Conservation (phyloP, 164 flowering plant genomes). For the Tetracentron sinense region DNA sequence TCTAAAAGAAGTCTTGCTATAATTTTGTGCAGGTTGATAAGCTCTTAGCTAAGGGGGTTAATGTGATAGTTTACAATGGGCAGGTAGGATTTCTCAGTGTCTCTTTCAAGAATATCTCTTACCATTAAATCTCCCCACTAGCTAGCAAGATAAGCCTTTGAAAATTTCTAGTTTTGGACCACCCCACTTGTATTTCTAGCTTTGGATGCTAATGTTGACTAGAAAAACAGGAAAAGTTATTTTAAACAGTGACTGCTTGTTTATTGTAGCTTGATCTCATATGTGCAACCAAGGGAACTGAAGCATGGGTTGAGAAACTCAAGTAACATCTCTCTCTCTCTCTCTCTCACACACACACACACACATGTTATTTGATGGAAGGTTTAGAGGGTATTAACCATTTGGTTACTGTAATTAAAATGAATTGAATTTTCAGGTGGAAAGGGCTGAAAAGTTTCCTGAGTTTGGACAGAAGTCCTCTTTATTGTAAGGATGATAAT, state of each 20-base stretch:
- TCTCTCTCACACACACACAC: conserved; percentile 6
- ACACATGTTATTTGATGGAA: not conserved
- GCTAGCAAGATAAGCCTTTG: no score
- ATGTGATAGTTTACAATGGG: conserved; percentile 18
- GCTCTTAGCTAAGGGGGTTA: conserved; percentile 17
- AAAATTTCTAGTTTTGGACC: no score
- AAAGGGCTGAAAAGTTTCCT: conserved; percentile 19
- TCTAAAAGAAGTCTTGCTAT: not conserved
- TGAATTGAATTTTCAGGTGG: not conserved
- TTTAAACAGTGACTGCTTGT: not conserved
- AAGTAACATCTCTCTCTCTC: conserved; percentile 34
- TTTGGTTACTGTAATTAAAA: not conserved
- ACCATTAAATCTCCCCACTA: not conserved
- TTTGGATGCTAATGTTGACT: not conserved
- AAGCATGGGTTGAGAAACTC: conserved; percentile 89
- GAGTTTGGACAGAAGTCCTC: conserved; percentile 11
- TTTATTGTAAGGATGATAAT: conserved; percentile 14
- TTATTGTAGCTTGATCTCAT: conserved; percentile 71
- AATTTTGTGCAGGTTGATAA: conserved; percentile 10
- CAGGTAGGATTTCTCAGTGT: conserved; percentile 8
- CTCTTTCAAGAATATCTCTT: conserved; percentile 2
- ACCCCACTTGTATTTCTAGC: conserved; percentile 3
- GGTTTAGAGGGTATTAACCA: no score
- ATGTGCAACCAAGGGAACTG: conserved; percentile 79
- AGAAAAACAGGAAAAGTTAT: not conserved